Base-by-base conservation (phyloP, 257 asterid species). In the Capsicum rhomboideum region DNA sequence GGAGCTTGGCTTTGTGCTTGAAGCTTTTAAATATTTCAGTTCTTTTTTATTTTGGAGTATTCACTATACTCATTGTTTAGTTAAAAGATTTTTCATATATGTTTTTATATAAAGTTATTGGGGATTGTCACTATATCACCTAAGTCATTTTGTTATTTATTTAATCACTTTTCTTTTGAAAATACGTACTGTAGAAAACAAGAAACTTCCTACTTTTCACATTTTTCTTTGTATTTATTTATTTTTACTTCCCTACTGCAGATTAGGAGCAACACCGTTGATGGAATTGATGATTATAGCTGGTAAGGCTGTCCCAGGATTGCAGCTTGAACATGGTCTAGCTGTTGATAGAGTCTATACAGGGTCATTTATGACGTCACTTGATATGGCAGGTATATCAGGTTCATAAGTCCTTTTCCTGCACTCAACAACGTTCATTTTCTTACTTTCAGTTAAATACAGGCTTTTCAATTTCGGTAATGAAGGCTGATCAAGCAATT, bases 201-300 rank as follows among this genome's bases (percentile, higher is more conserved):
- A 16, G 23, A 16, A 20, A 67, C 23, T 67, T 67, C 49, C 46
- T 17, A 31, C 31, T 67, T 67, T 34, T 67, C 49, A 61, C 14
- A 66, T 29, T 31, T 31, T 74, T 6, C 34, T 10, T 20, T 23
- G 59, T 74, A 23, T 13, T 46, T 72, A 0, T 72, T 75, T 31
- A 34, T 75, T 75, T 26, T 75, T 46, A 16, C 44, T 26, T 17
- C 16, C 59, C 52, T 20, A 85, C 53, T 89, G 86, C 93, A 97
- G 99, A 88, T 91, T 97, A 87, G 99, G 99, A 84, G 95, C 93
- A 84, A 97, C 98, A 77, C 97, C 98, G 84, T 88, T 88, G 75
- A 94, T 95, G 98, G 99, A 97, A 92, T 86, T 97, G 91, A 94
- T 97, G 99, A 95, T 97, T 77, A 97, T 92, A 17, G 96, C 98